Evolutionary conservation across 768 basidiomycete genomes (phyloP), one percentile per base, ranked within the genome.

Genomic region (Obba rivulosa): DNA sequence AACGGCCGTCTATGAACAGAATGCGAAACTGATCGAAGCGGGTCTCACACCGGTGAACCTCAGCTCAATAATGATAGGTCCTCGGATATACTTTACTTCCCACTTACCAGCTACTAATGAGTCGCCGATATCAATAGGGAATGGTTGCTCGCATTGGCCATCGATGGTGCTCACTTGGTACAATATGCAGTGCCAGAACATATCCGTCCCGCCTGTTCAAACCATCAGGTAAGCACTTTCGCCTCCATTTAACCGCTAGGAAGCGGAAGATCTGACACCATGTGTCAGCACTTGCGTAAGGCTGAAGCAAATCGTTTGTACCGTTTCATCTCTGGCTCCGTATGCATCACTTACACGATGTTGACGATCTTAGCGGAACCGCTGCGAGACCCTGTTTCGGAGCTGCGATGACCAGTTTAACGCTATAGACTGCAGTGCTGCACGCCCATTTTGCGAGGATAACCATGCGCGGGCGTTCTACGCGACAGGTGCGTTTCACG

Each of bases 31-130:
- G 18, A 59, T 57, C 18, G 60, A 54, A 4, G 77, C 67, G 16
- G 83, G 71, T 52, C 62, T 68, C 61, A 71, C 61, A 34, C 78
- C 72, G 41, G 69, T 66, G 25, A 77, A 76, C 48, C 56, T 78
- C 23, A 63, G 63, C 9, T 76, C 76, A 3, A 51, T 69, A 14
- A 65, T 75, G 59, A 73, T 79, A n/a, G 74, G 73, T 69, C 48
- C 20, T 58, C 28, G 53, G 13, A 9, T 4, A 39, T 28, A 37
- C 37, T 17, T 3, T 2, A 17, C 13, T 24, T 1, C 20, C 20
- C 23, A 22, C 21, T 11, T 22, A 3, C 8, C 1, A 4, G 21
- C 8, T 2, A 7, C 39, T n/a, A 34, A 10, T 31, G 2, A n/a
- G n/a, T n/a, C n/a, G n/a, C n/a, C n/a, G n/a, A 45, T 36, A n/a